phyloP scores from a whole-genome alignment of 176 grass and related monocot species.

The Panicum miliaceum region DNA sequence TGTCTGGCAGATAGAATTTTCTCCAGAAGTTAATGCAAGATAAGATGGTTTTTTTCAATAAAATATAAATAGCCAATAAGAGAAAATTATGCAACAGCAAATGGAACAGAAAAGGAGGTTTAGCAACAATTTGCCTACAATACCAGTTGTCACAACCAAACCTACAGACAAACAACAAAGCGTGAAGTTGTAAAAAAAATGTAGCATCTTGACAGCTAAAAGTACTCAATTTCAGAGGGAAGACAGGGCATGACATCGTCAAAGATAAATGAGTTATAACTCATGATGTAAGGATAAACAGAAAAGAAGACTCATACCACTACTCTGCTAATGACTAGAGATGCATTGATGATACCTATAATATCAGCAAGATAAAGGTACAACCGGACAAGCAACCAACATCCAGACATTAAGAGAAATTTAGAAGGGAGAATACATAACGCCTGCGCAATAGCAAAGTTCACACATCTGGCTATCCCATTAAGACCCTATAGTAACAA shows the following conservation, averaged over 20 bases:
- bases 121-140: background rate
- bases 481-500: background rate
- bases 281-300: background rate
- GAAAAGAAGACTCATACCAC: background rate
- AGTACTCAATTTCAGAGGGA: background rate
- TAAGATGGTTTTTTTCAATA: background rate
- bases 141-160: background rate
- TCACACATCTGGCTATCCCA: background rate
- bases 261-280: background rate
- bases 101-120: background rate
- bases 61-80: background rate
- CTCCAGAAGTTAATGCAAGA: background rate
- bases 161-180: constrained; percentile 6
- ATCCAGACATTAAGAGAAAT: constrained; percentile 25
- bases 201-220: background rate
- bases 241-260: background rate
- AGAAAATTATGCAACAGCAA: background rate
- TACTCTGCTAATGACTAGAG: background rate
- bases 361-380: background rate
- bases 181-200: background rate
- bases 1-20: background rate
- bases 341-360: background rate
- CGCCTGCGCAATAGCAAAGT: background rate
- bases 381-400: background rate
- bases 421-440: background rate